Base-by-base conservation (phyloP, 495 filamentous ascomycete species). In the Neurospora sp. region DNA sequence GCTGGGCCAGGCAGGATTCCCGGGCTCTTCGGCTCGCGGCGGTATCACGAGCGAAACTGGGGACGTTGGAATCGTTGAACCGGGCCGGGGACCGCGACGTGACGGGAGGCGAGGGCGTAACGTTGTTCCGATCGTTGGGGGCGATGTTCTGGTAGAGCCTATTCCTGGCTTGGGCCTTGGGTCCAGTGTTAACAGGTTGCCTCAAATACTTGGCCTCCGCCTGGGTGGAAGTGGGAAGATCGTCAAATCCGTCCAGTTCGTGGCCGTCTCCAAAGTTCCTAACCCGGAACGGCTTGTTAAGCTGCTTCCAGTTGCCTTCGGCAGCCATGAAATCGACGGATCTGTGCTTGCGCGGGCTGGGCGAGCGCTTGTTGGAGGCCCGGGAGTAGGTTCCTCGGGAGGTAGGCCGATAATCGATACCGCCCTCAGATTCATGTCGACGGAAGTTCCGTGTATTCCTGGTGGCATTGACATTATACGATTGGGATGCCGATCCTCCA, bases 21-120 rank as follows among this genome's bases (percentile, higher is more conserved):
- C 96, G 88, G 53, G 96, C 96, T 79, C 92, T 97, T 37, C 96
- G 89, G 72, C 91, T 92, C 68, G 96, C 94, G 77, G 93, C 91
- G 8, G 96, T 99, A 83, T 99, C 96, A 75, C 94, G 91, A 74
- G 95, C 94, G 81, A 97, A 99, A 72, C 93, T 89, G 59, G 96
- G 96, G 16, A 84, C 81, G 72, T 84, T 82, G 53, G 53, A 35
- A 61, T 61, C 53, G 85, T 91, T 80, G 78, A 85, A 48, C 80
- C 87, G 76, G 74, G 83, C 70, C 79, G 89, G 87, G 0, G 88
- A 87, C 53, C 81, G 83, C 35, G 89, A 87, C 16, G 88, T 86
- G 38, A 83, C 74, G 10, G 91, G 53, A 35, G 53, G 89, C 10
- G 87, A 83, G 6, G 89, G 85, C 38, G 87, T 87, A 68, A 84